Conservation (phyloP, 2,329 filamentous ascomycete species). For the Aspergillus pseudotamarii region DNA sequence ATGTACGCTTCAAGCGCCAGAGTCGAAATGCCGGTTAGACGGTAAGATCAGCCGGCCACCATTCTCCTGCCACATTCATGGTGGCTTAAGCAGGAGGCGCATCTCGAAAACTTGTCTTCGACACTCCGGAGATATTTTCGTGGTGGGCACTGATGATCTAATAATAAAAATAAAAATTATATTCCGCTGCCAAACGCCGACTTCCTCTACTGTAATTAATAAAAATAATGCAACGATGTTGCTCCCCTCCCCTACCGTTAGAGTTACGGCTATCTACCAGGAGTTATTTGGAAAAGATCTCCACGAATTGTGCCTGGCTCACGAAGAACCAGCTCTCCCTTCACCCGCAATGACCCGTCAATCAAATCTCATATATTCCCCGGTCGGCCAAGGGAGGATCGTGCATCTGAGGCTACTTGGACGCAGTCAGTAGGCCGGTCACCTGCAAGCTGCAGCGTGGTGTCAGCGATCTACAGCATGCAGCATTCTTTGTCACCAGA, state of each 20-base stretch:
- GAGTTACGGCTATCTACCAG: background rate
- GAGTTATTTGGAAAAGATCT: slow-evolving; percentile 13
- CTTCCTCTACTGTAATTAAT: no score
- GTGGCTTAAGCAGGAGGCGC: background rate
- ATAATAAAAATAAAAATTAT: background rate
- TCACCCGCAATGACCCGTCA: slow-evolving; percentile 4
- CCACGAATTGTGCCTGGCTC: slow-evolving; percentile 6
- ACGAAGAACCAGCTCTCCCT: background rate
- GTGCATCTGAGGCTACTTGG: slow-evolving; percentile 17
- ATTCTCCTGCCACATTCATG: background rate
- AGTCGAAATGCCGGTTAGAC: slow-evolving; percentile 11
- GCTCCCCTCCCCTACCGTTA: slow-evolving; percentile 1
- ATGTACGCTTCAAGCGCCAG: slow-evolving; percentile 7
- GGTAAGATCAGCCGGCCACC: slow-evolving; percentile 15
- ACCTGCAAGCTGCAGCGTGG: slow-evolving; percentile 18
- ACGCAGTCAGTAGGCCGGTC: slow-evolving; percentile 18
- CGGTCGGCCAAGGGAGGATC: slow-evolving; percentile 14
- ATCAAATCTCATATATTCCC: slow-evolving; percentile 8
- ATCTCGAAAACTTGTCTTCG: background rate
- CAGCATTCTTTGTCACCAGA: slow-evolving; percentile 12
- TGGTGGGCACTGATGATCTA: background rate
- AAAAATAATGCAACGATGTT: background rate
- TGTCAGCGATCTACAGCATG: slow-evolving; percentile 19
- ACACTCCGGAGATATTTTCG: background rate
- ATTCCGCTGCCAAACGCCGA: background rate